phyloP scores from a whole-genome alignment of 2,329 filamentous ascomycete species.

The Fusarium anthophilum region DNA sequence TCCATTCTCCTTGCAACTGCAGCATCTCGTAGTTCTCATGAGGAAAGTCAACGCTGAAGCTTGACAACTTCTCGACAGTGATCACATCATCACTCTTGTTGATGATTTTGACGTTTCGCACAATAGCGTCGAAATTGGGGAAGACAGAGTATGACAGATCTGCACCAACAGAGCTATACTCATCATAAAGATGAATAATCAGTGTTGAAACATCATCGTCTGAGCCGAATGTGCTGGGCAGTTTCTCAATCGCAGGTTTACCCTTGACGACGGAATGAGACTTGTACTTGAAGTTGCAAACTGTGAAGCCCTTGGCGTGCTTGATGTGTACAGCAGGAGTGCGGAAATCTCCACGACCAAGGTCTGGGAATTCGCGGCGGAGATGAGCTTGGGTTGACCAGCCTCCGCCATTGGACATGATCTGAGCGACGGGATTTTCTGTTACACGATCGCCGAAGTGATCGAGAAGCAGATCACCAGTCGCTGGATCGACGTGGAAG shows the following conservation, averaged over 20 bases:
- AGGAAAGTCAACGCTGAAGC: constrained; percentile 69
- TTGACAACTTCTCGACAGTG: constrained; percentile 65
- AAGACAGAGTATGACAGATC: constrained; percentile 72
- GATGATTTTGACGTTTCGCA: constrained; percentile 68
- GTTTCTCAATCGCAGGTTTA: constrained; percentile 64
- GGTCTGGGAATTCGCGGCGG: constrained; percentile 70
- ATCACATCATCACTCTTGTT: constrained; percentile 65
- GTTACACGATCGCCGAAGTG: constrained; percentile 68
- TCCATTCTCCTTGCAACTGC: constrained; percentile 71
- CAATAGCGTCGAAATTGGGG: constrained; percentile 67
- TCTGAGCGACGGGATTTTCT: constrained; percentile 58
- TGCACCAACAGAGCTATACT: constrained; percentile 65
- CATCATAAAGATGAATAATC: constrained; percentile 66
- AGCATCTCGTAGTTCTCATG: constrained; percentile 70
- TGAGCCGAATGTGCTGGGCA: constrained; percentile 68
- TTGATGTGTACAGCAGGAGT: constrained; percentile 68
- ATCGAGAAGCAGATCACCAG: constrained; percentile 66
- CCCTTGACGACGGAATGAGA: constrained; percentile 64
- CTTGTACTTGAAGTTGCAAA: constrained; percentile 67
- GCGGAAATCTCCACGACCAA: constrained; percentile 71
- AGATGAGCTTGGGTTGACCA: constrained; percentile 64
- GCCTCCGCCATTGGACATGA: constrained; percentile 52
- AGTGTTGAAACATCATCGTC: constrained; percentile 67
- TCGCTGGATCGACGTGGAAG: constrained; percentile 67
- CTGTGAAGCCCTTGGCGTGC: constrained; percentile 66